Evolutionary conservation across 345 rosid species (phyloP).

Genomic region (Reutealis trisperma): DNA sequence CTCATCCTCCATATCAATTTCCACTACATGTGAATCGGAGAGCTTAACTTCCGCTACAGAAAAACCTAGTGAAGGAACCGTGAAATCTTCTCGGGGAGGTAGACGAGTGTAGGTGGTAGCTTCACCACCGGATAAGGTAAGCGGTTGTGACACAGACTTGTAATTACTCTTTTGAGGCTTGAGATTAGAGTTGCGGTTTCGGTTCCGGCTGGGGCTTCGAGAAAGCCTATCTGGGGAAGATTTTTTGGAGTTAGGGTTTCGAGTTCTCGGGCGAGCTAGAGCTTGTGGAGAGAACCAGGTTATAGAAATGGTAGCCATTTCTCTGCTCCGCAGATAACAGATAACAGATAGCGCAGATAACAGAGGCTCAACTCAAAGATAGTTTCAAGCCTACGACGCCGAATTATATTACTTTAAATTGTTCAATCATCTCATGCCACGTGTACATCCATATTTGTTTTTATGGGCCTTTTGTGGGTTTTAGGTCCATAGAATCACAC

Average conservation of each 20-base stretch:
- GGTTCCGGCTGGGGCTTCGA: conserved; percentile 26
- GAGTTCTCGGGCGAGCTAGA: conserved; percentile 46
- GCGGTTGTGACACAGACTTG: conserved; percentile 32
- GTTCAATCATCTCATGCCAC: not conserved
- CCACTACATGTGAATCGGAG: conserved; percentile 47
- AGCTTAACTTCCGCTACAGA: conserved; percentile 52
- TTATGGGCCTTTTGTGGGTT: not conserved
- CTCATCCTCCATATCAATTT: conserved; percentile 26
- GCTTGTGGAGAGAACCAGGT: conserved; percentile 47
- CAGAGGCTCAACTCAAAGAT: not conserved
- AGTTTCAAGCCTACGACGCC: not conserved
- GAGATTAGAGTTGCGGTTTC: conserved; percentile 38
- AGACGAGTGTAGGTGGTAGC: conserved; percentile 87
- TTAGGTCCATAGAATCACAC: not conserved
- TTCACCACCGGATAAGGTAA: conserved; percentile 53
- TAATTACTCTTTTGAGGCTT: conserved; percentile 16
- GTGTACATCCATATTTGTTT: not conserved
- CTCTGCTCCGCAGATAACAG: not conserved
- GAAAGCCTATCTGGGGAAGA: conserved; percentile 3
- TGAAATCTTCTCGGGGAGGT: conserved; percentile 72
- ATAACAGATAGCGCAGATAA: not conserved
- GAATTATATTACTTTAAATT: not conserved
- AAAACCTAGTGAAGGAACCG: conserved; percentile 15
- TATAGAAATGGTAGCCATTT: conserved; percentile 49
- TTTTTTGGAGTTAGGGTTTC: conserved; percentile 28